phyloP scores from a whole-genome alignment of 352 stramenopile species.

The Lagenidium giganteum region DNA sequence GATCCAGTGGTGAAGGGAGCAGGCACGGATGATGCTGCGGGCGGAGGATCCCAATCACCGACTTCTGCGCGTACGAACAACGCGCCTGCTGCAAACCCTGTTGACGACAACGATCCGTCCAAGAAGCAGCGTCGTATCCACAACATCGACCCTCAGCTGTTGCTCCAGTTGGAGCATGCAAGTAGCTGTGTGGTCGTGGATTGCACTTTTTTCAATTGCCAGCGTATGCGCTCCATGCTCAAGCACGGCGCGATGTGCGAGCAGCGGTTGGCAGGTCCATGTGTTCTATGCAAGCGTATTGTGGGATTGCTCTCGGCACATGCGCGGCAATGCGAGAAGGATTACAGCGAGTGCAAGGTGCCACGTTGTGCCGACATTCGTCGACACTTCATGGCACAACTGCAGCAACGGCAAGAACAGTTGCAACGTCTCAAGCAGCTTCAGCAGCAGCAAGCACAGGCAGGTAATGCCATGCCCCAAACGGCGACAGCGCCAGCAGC shows the following conservation, averaged over 20 bases:
- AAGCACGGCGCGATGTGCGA: slow-evolving; percentile 86
- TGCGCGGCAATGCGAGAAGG: slow-evolving; percentile 75
- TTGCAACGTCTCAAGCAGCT: slow-evolving; percentile 37
- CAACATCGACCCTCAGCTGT: slow-evolving; percentile 83
- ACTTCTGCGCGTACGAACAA: not conserved
- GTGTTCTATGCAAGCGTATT: slow-evolving; percentile 84
- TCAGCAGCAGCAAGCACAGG: slow-evolving; percentile 25
- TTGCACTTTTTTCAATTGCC: slow-evolving; percentile 84
- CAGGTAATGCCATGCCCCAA: too few relatives aligned
- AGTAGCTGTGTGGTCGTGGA: slow-evolving; percentile 64
- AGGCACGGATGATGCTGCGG: too few relatives aligned
- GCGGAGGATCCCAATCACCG: not conserved
- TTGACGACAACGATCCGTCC: slow-evolving; percentile 66
- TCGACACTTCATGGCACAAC: slow-evolving; percentile 73
- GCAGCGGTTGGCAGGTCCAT: slow-evolving; percentile 72
- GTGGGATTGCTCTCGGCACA: slow-evolving; percentile 79
- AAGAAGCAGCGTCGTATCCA: slow-evolving; percentile 89
- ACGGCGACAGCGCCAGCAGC: slow-evolving; percentile 5
- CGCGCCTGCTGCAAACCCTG: not conserved
- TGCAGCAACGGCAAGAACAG: slow-evolving; percentile 73
- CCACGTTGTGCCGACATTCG: slow-evolving; percentile 83
- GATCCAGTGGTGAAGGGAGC: too few relatives aligned
- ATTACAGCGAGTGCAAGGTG: slow-evolving; percentile 73
- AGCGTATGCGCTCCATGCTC: slow-evolving; percentile 85
- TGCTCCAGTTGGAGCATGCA: slow-evolving; percentile 82